phyloP scores from a whole-genome alignment of 2,329 filamentous ascomycete genomes.

The Colletotrichum acutatum region DNA sequence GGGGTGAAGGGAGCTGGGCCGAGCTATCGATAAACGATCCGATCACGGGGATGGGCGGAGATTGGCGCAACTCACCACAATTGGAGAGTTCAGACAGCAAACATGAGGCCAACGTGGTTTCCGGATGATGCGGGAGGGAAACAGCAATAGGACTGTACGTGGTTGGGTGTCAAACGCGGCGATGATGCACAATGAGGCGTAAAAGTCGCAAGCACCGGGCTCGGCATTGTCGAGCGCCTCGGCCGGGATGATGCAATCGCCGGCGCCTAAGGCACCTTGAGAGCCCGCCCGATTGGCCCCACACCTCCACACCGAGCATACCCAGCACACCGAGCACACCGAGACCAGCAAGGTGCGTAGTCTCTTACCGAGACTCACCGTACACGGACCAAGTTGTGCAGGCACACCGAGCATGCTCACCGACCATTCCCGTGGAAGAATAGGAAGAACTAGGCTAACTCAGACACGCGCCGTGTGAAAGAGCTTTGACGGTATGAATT shows the following conservation, averaged over 20 bases:
- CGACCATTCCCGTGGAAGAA: not conserved
- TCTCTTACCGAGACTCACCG: not conserved
- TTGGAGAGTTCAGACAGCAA: not conserved
- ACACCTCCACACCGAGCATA: not conserved
- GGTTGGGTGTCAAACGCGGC: not conserved
- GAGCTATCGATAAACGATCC: slow-evolving; percentile 9
- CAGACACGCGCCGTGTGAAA: not conserved
- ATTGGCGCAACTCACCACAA: slow-evolving; percentile 1
- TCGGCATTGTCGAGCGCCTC: slow-evolving; percentile 31
- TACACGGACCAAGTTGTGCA: not conserved
- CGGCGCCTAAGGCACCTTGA: slow-evolving; percentile 33
- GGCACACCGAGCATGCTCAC: not conserved
- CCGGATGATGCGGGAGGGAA: not conserved
- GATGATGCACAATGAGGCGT: slow-evolving; percentile 8
- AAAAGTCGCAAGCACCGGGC: slow-evolving; percentile 23
- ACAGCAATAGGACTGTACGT: not conserved
- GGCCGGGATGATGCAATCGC: slow-evolving; percentile 33
- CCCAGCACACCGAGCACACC: not conserved
- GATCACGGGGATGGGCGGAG: not conserved
- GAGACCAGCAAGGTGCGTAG: not conserved
- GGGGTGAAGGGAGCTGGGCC: not conserved
- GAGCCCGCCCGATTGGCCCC: slow-evolving; percentile 4
- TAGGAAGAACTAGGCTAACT: not conserved
- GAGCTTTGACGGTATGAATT: not conserved
- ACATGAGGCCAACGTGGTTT: not conserved